Base-by-base conservation (phyloP, 2,329 filamentous ascomycete species). In the Aspergillus novofumigatus region DNA sequence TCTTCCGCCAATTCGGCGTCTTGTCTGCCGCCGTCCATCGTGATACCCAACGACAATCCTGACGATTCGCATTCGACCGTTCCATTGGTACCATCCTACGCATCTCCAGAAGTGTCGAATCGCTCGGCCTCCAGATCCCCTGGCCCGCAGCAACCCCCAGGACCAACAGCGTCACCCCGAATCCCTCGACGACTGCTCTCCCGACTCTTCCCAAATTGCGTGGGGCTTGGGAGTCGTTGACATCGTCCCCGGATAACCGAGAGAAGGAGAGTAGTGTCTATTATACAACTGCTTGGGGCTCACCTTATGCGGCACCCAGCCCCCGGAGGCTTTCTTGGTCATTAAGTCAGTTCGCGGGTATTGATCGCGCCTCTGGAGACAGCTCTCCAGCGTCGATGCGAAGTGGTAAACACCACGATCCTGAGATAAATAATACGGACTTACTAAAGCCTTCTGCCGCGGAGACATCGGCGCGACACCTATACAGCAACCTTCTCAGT, bases 251-350 rank as follows among this genome's bases (percentile, higher is more conserved):
- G 38, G 71, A 74, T 41, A 74, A 76, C 61, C 72, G 68, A 49
- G 70, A 72, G 63, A 75, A 76, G 48, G 79, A 80, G 61, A 80
- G 78, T 57, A 79, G 77, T 61, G 72, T 79, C 49, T 84, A 83
- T 69, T 84, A 84, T 69, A 94, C 91, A 49, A 88, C 91, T 51
- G 92, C 88, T 72, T 96, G 92, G 92, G 92, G 92, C 56, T 96
- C 92, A 54, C 92, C 92, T 23, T 96, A 96, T 76, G 87, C 89
- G 55, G 82, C 87, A 42, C 78, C 81, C 11, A 88, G 77, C 63
- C 72, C 76, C 52, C 72, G 75, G 52, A 69, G 70, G 62, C 64
- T 75, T 25, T 75, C 76, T 57, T 69, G 71, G 62, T 70, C 72
- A 53, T 58, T 74, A 44, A 74, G 71, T 61, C 74, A 74, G 60